phyloP scores from a whole-genome alignment of 228 moss, liverwort and hornwort species.

The Sphagnum fallax region DNA sequence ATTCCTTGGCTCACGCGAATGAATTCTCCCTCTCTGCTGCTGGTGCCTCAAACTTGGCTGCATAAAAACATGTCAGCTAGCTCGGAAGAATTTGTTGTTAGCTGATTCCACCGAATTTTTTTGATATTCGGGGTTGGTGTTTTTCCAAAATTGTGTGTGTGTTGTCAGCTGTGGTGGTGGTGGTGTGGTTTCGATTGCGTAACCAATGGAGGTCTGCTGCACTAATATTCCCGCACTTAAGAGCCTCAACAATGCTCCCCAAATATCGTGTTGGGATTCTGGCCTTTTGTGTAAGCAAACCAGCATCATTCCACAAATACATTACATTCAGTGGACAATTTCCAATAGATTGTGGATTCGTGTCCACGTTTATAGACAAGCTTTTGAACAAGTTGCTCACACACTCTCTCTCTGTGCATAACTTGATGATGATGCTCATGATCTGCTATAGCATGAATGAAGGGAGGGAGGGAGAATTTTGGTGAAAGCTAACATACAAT shows the following conservation, averaged over 20 bases:
- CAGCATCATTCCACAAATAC: neutral
- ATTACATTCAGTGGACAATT: neutral
- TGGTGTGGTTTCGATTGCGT: too few species aligned
- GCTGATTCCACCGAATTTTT: too few species aligned
- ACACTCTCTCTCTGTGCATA: neutral
- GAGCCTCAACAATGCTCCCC: conserved; percentile 37
- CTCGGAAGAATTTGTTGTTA: too few species aligned
- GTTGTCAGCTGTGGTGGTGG: too few species aligned
- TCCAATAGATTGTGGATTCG: neutral
- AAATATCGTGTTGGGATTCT: conserved; percentile 65
- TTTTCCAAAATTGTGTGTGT: too few species aligned
- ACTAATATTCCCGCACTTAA: conserved; percentile 37
- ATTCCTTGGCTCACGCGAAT: too few species aligned
- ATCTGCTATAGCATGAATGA: neutral
- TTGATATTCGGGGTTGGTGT: too few species aligned
- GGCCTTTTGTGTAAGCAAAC: conserved; percentile 43
- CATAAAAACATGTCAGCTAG: too few species aligned
- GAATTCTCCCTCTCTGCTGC: too few species aligned
- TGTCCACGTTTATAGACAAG: neutral
- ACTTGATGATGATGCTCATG: too few species aligned
- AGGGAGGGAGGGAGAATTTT: neutral
- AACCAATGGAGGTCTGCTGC: conserved; percentile 50
- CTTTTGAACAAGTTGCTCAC: neutral
- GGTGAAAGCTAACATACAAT: too few species aligned
- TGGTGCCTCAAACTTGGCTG: too few species aligned